Evolutionary conservation across 2,329 filamentous ascomycete species (phyloP).

Genomic region (Aspergillus pseudoterreus): DNA sequence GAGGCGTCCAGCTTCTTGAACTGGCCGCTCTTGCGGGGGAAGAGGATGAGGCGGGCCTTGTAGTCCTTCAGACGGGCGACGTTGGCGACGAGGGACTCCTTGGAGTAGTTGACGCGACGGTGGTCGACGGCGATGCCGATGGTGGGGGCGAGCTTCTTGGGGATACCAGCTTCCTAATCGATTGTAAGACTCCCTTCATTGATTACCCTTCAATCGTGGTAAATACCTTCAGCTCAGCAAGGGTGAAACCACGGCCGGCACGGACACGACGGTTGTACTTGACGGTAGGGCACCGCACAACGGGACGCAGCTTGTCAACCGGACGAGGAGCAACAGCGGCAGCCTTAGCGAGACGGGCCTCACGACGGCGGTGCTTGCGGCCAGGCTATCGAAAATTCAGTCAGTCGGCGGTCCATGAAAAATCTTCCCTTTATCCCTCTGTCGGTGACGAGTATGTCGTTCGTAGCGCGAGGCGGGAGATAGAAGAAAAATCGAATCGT

Average conservation of each 20-base stretch:
- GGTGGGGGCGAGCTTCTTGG: constrained; percentile 89
- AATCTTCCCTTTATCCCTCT: constrained; percentile 9
- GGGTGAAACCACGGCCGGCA: constrained; percentile 94
- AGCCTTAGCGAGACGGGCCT: constrained; percentile 90
- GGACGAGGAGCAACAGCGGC: constrained; percentile 92
- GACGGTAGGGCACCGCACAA: constrained; percentile 96
- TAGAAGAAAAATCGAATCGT: constrained; percentile 45
- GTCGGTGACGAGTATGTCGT: constrained; percentile 4
- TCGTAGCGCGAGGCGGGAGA: constrained; percentile 14
- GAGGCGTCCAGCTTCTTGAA: constrained; percentile 88
- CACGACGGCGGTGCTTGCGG: constrained; percentile 89
- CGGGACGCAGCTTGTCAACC: constrained; percentile 91
- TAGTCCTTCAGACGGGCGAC: constrained; percentile 97
- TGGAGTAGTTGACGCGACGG: constrained; percentile 94
- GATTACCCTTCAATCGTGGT: background rate
- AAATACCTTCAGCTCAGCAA: constrained; percentile 94
- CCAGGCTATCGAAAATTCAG: constrained; percentile 65
- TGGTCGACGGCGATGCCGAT: constrained; percentile 96
- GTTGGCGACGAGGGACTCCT: constrained; percentile 92
- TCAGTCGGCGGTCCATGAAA: constrained; percentile 29
- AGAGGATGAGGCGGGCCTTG: constrained; percentile 92
- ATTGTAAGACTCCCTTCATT: constrained; percentile 14
- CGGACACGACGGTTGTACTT: constrained; percentile 99
- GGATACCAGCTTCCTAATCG: constrained; percentile 84
- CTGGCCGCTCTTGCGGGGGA: constrained; percentile 92